Conservation (phyloP, 2,329 filamentous ascomycete genomes). For the Claviceps capensis region DNA sequence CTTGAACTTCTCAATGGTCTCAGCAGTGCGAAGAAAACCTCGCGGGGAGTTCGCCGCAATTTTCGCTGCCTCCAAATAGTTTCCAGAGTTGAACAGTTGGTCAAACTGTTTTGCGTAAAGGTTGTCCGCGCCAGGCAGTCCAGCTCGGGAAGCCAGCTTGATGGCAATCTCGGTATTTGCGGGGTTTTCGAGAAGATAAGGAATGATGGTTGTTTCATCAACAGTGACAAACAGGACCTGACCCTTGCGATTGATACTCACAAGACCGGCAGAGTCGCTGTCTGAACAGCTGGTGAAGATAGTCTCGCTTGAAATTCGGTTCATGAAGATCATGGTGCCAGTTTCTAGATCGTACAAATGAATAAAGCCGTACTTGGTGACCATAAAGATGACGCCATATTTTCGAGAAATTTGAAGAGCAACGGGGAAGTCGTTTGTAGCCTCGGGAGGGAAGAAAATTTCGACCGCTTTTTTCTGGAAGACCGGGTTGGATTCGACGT, state of each 20-base stretch:
- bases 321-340: constrained; percentile 96
- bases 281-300: constrained; percentile 92
- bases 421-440: constrained; percentile 92
- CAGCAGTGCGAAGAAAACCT: constrained; percentile 83
- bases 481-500: constrained; percentile 72
- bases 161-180: constrained; percentile 88
- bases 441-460: constrained; percentile 93
- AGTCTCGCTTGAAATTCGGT: constrained; percentile 96
- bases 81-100: constrained; percentile 63
- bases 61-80: constrained; percentile 82
- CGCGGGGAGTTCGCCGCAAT: constrained; percentile 92
- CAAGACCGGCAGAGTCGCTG: constrained; percentile 69
- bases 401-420: constrained; percentile 94
- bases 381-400: constrained; percentile 92
- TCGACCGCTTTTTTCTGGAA: constrained; percentile 96
- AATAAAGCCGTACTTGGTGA: constrained; percentile 98
- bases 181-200: constrained; percentile 91
- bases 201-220: constrained; percentile 81
- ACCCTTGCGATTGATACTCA: constrained; percentile 94
- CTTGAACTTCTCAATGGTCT: constrained; percentile 96
- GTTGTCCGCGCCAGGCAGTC: constrained; percentile 84
- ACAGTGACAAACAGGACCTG: constrained; percentile 91
- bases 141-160: constrained; percentile 88
- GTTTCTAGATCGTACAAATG: constrained; percentile 97
- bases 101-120: constrained; percentile 91